Conservation (phyloP, 164 flowering plant species). For the Vitis rotundifolia region DNA sequence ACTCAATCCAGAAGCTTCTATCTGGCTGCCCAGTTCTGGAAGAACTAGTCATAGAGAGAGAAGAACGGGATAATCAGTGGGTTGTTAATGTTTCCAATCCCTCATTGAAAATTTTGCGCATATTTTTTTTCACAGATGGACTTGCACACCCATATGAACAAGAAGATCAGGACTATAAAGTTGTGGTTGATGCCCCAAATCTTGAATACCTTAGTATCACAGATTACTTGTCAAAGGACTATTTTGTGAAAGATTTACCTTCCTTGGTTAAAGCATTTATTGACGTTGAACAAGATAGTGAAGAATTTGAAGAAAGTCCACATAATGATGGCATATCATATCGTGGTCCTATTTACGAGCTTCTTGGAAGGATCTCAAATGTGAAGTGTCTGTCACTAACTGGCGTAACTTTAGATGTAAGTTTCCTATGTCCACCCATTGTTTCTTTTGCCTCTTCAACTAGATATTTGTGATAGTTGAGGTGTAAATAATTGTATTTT, state of each 20-base stretch:
- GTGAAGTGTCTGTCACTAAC: background rate
- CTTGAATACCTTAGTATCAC: constrained; percentile 10
- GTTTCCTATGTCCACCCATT: background rate
- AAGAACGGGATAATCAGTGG: constrained; percentile 8
- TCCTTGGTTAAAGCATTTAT: constrained; percentile 16
- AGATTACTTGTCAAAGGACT: constrained; percentile 8
- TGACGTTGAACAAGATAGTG: background rate
- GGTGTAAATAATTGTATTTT: background rate
- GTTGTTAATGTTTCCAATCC: constrained; percentile 12
- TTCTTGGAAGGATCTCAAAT: background rate
- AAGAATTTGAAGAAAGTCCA: no score
- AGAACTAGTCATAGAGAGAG: constrained; percentile 13
- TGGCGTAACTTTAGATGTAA: background rate
- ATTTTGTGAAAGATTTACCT: constrained; percentile 1
- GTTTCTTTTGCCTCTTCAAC: background rate
- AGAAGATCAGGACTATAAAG: no score
- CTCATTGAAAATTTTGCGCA: constrained; percentile 11
- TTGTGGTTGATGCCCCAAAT: constrained; percentile 15
- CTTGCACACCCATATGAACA: no score
- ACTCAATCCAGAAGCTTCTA: constrained; percentile 10
- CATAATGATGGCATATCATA: no score
- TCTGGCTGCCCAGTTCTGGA: constrained; percentile 22
- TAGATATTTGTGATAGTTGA: no score
- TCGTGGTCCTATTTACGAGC: background rate
- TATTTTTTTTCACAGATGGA: constrained; percentile 4